phyloP scores from a whole-genome alignment of 257 asterid species.

The Marsdenia floribunda region DNA sequence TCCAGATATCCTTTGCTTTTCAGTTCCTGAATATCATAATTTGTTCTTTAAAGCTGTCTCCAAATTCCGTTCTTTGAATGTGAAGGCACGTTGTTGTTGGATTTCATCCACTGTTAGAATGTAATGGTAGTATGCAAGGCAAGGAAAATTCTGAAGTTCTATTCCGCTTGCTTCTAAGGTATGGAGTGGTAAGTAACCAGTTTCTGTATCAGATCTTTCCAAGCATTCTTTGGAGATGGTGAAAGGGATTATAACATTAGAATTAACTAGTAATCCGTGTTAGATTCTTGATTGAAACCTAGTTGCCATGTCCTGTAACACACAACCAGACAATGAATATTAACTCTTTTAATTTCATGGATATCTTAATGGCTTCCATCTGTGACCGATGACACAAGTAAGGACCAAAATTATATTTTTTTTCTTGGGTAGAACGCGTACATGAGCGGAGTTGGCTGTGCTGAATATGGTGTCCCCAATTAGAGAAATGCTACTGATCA shows the following conservation, averaged over 20 bases:
- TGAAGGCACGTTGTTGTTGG: constrained; percentile 55
- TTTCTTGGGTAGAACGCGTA: constrained; percentile 40
- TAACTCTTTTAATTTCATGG: neutral
- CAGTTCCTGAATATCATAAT: neutral
- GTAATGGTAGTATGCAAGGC: constrained; percentile 18
- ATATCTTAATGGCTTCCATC: neutral
- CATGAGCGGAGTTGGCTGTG: constrained; percentile 28
- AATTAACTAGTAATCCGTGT: neutral
- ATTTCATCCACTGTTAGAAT: constrained; percentile 37
- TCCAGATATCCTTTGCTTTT: neutral
- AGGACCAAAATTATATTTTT: neutral
- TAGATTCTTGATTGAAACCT: neutral
- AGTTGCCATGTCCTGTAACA: neutral
- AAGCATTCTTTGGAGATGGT: neutral
- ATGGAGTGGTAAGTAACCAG: constrained; percentile 46
- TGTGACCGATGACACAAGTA: neutral
- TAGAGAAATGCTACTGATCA: constrained; percentile 10
- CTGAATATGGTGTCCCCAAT: constrained; percentile 4
- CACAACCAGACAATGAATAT: neutral
- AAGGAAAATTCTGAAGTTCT: constrained; percentile 18
- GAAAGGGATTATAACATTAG: neutral
- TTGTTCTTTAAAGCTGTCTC: constrained; percentile 1
- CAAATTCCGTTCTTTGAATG: neutral
- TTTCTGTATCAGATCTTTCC: neutral
- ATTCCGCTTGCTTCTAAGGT: constrained; percentile 26